phyloP scores from a whole-genome alignment of 306 rosid genomes.

The Oxytropis ochrocephala region DNA sequence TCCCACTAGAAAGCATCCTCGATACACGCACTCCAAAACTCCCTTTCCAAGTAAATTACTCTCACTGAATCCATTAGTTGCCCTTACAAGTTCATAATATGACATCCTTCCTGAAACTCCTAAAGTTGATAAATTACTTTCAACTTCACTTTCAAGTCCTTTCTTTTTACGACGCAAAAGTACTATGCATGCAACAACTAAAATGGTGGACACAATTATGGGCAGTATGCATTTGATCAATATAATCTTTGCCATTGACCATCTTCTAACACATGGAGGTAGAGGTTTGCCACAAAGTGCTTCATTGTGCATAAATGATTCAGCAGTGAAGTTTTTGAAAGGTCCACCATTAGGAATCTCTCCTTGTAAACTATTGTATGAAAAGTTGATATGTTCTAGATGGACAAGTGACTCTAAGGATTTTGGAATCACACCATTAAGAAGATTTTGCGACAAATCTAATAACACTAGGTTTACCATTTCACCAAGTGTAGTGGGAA shows the following conservation, averaged over 20 bases:
- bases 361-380: conserved; percentile 30
- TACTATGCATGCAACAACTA: background rate
- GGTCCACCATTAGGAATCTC: conserved; percentile 32
- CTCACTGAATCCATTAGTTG: conserved; percentile 9
- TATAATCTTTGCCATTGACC: background rate
- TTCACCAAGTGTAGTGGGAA: conserved; percentile 23
- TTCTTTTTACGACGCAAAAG: background rate
- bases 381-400: conserved; percentile 10
- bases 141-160: background rate
- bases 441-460: conserved; percentile 20
- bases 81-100: conserved; percentile 10
- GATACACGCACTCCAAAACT: conserved; percentile 18
- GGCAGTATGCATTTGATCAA: conserved; percentile 10
- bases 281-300: conserved; percentile 30
- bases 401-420: background rate
- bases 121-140: background rate
- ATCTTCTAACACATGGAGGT: conserved; percentile 10
- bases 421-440: conserved; percentile 27
- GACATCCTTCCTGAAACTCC: conserved; percentile 1
- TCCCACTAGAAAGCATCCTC: conserved; percentile 17
- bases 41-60: conserved; percentile 16
- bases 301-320: conserved; percentile 22
- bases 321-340: conserved; percentile 12
- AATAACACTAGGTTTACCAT: conserved; percentile 9
- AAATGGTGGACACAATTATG: background rate